Base-by-base conservation (phyloP, 2,329 filamentous ascomycete species). In the Exophiala mesophila region DNA sequence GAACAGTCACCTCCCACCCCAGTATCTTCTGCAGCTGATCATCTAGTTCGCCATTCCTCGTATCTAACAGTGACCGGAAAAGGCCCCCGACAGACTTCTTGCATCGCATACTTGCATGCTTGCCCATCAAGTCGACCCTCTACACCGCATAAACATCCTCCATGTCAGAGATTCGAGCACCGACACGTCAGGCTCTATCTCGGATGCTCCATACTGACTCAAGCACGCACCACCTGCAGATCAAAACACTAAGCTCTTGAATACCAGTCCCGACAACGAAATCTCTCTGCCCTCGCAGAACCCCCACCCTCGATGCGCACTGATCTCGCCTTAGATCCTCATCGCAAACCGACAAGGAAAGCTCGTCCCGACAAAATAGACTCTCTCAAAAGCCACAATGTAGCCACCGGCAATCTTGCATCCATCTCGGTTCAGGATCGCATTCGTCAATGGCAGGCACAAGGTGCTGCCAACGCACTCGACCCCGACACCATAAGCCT, bases 371-470 rank as follows among this genome's bases (percentile, higher is more conserved):
- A 44, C 20, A 31, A 40, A 10, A 33, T 30, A 3, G 10, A 41
- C 16, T 36, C 50, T n/a, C 24, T 32, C 28, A 43, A 35, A 28
- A 36, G 17, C 41, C 45, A 47, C 34, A 29, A 51, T 52, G 50
- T 52, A 50, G 41, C 41, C 3, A 31, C 42, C 53, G 76, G 77
- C 74, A 39, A 73, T 65, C 60, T 79, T 69, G 63, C 71, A 78
- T 54, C 80, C 69, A 64, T 77, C 69, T 57, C 84, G n/a, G 84
- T 94, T 35, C 78, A 78, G 49, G 83, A 86, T 53, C 81, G 88
- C 57, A 85, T 95, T 39, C 83, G 82, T 55, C 77, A 82, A 64
- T 95, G 88, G 88, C 88, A 95, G 63, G 83, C 83, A 58, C 72
- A 82, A 53, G 87, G 84, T 57, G 84, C 82, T 23, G 75, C 76